phyloP scores from a whole-genome alignment of 192 early-diverging fungal species.

The Nowakowskiella sp. region DNA sequence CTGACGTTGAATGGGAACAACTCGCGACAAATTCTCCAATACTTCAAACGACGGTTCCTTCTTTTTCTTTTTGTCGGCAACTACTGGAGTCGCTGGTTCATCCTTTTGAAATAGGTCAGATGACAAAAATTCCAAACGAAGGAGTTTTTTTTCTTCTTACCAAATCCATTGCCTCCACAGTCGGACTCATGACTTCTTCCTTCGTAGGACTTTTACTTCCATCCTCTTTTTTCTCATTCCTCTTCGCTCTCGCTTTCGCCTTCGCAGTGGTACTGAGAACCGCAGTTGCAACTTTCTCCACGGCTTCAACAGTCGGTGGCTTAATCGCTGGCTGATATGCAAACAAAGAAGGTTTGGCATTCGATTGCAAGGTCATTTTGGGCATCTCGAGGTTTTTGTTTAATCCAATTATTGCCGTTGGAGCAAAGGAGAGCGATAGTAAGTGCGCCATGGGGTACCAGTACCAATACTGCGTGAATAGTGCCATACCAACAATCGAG shows the following conservation, averaged over 20 bases:
- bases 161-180: slow-evolving; percentile 35
- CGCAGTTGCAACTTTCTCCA: slow-evolving; percentile 90
- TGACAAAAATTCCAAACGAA: background rate
- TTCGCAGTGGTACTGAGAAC: slow-evolving; percentile 94
- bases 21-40: slow-evolving; percentile 78
- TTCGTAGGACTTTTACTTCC: too few relatives aligned
- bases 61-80: slow-evolving; percentile 49
- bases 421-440: slow-evolving; percentile 85
- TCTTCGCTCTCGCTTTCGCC: slow-evolving; percentile 76
- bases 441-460: slow-evolving; percentile 99
- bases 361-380: slow-evolving; percentile 76
- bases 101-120: background rate
- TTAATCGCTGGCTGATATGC: slow-evolving; percentile 86
- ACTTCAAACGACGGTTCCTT: slow-evolving; percentile 69
- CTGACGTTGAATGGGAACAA: slow-evolving; percentile 81
- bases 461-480: slow-evolving; percentile 99
- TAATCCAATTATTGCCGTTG: slow-evolving; percentile 92
- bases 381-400: slow-evolving; percentile 83
- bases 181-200: slow-evolving; percentile 17
- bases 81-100: background rate
- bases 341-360: slow-evolving; percentile 81
- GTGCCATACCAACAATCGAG: slow-evolving; percentile 96
- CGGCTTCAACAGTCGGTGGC: slow-evolving; percentile 63
- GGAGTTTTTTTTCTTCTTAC: slow-evolving; percentile 14
- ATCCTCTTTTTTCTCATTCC: slow-evolving; percentile 67